Base-by-base conservation (phyloP, 495 filamentous ascomycete species). In the Talaromyces liani region DNA sequence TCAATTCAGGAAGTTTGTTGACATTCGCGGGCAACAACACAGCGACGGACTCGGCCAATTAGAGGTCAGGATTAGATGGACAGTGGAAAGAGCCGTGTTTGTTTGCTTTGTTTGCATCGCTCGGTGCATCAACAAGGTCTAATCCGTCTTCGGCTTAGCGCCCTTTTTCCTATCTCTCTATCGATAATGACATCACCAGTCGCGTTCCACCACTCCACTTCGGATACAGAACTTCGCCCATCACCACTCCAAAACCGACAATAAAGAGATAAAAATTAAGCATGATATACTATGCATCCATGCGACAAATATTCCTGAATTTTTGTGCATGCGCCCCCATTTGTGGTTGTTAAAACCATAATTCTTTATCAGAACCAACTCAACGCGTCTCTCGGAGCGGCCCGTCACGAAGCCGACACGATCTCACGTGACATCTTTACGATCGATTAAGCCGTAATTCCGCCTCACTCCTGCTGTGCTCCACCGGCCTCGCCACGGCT, bases 171-270 rank as follows among this genome's bases (percentile, higher is more conserved):
- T 12, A 56, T 63, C 63, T 60, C 54, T 6, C 70, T 68, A 66
- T 41, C 8, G 54, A 0, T 29, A 53, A 65, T 71, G 72, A 71
- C 71, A 70, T 73, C 72, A 74, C 59, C 45, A 39, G 53, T 58
- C 72, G 71, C 72, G 72, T 75, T 69, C 69, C 41, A 67, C 70
- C 58, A 39, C 31, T 29, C 34, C 27, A 55, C 39, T 29, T 34
- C 33, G n/a, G 16, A 54, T 14, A 33, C 6, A 20, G 25, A 22
- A 63, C 25, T 33, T 4, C 10, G 24, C 31, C 10, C 33, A 24
- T n/a, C 10, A 55, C 61, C 34, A 20, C 49, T 0, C 16, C 58
- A 36, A 60, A 22, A 33, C 31, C 7, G 27, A 8, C 12, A 20
- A 18, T 14, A 47, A 36, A 60, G 58, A 22, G 5, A 29, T 7